Evolutionary conservation across 768 basidiomycete species (phyloP), one percentile per base, ranked within the genome.

Genomic region (Trametes elegans): DNA sequence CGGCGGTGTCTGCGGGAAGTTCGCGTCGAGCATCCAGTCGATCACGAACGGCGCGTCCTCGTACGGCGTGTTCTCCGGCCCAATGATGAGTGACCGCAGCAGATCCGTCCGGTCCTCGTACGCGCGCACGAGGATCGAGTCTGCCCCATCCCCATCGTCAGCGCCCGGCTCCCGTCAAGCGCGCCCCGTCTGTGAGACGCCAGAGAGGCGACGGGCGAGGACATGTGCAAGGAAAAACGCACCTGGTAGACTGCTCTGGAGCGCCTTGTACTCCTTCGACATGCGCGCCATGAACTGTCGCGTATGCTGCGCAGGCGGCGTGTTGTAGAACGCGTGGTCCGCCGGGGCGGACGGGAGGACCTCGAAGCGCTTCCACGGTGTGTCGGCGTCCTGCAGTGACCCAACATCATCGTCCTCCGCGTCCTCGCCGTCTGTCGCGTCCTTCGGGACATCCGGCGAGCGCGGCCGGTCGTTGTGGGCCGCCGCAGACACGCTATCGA

Each of bases 31-130:
- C 79, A 85, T 83, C 90, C 90, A 93, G 71, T 98, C 94, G 53
- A 97, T 96, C 23, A 97, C 86, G 71, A 96, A 95, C 0, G 94
- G 95, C 18, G 92, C 91, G 68, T 95, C 88, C 68, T 91, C 83
- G 62, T 96, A 97, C n/a, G 94, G 94, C 8, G 95, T 97, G 60
- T 93, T 94, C 63, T 88, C 84, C 53, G 93, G 92, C 3, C 94
- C 94, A 59, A 98, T 85, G 56, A 98, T 98, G 44, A 98, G 77
- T 65, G 81, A 89, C 28, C 94, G 83, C 57, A 97, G 70, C 32
- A 98, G 78, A 73, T 98, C 94, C 39, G 83, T 77, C 24, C 94
- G 83, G 68, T 96, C 88, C 69, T 97, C 94, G 66, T 90, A 98
- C 23, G 88, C 87, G 53, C 93, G 84, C 43, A 98, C 90, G 49